Evolutionary conservation across 202 grass and related monocot genomes (phyloP).

Genomic region (Elaeis oleifera): DNA sequence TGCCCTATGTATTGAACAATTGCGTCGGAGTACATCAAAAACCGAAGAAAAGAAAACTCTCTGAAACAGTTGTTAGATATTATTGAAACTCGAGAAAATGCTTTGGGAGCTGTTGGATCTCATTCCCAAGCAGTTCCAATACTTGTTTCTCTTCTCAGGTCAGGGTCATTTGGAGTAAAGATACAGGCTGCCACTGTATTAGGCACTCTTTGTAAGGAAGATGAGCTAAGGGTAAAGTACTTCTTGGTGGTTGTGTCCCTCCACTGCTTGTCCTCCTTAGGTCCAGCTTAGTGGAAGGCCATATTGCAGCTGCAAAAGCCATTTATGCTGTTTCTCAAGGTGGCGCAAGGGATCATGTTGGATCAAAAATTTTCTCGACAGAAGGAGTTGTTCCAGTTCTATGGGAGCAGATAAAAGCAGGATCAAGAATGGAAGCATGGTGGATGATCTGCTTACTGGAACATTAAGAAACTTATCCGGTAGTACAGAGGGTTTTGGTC

Average conservation of each 20-base stretch:
- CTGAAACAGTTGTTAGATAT: conserved; percentile 87
- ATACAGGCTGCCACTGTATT: conserved; percentile 83
- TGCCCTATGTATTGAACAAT: conserved; percentile 95
- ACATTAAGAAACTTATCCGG: conserved; percentile 89
- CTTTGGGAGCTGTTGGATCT: conserved; percentile 86
- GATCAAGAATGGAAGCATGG: conserved; percentile 70
- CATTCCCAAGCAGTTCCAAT: conserved; percentile 94
- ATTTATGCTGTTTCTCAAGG: conserved; percentile 98
- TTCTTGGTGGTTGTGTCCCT: conserved; percentile 97
- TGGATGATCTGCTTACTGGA: conserved; percentile 86
- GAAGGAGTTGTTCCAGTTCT: conserved; percentile 95
- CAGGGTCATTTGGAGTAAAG: conserved; percentile 75
- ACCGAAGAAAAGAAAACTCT: conserved; percentile 77
- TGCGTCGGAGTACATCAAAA: conserved; percentile 68
- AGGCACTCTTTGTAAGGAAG: conserved; percentile 97
- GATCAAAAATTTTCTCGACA: conserved; percentile 98
- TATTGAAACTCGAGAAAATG: conserved; percentile 87
- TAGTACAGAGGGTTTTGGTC: conserved; percentile 95
- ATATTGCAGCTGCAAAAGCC: conserved; percentile 88
- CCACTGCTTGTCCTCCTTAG: conserved; percentile 91
- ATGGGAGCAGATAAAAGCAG: conserved; percentile 86
- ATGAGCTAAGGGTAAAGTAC: conserved; percentile 88
- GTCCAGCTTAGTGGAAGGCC: conserved; percentile 74
- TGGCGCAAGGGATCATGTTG: conserved; percentile 93
- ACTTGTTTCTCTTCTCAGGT: conserved; percentile 96